Conservation (phyloP, 495 filamentous ascomycete species). For the Penicillium samsonianum region DNA sequence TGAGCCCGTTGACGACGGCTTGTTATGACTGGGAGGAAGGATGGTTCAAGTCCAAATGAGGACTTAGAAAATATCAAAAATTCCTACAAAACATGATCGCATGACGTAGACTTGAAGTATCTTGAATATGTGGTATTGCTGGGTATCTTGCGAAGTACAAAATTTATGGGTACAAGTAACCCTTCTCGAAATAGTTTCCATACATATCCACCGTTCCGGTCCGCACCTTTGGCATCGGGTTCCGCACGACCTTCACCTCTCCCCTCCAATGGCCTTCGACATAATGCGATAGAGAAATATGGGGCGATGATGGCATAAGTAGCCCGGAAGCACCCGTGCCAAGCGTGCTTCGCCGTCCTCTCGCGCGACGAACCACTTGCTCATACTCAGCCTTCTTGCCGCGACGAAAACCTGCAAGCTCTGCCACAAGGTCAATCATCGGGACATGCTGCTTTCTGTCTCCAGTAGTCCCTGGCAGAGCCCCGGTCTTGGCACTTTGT, state of each 20-base stretch:
- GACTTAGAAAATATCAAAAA: constrained; percentile 29
- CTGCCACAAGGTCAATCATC: constrained; percentile 48
- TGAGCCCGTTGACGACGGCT: constrained; percentile 21
- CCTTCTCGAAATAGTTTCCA: constrained; percentile 57
- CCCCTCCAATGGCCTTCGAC: constrained; percentile 57
- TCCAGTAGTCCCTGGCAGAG: not conserved
- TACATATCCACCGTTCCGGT: constrained; percentile 53
- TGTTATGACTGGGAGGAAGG: constrained; percentile 22
- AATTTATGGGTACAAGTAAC: constrained; percentile 51
- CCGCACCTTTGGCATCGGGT: constrained; percentile 43
- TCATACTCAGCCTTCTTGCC: constrained; percentile 49
- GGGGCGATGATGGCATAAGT: constrained; percentile 22
- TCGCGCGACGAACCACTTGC: constrained; percentile 31
- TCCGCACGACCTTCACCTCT: constrained; percentile 53
- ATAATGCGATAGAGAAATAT: constrained; percentile 34
- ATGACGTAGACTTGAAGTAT: constrained; percentile 1
- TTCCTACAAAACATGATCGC: constrained; percentile 12
- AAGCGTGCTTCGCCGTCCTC: constrained; percentile 30
- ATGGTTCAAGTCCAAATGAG: constrained; percentile 16
- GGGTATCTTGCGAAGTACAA: constrained; percentile 7
- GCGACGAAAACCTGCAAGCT: constrained; percentile 51
- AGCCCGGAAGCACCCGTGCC: constrained; percentile 23
- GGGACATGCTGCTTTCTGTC: constrained; percentile 16
- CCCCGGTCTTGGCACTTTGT: not conserved
- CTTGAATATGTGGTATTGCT: not conserved